Evolutionary conservation across 495 filamentous ascomycete genomes (phyloP).

Genomic region (Sphaerosporella brunnea): DNA sequence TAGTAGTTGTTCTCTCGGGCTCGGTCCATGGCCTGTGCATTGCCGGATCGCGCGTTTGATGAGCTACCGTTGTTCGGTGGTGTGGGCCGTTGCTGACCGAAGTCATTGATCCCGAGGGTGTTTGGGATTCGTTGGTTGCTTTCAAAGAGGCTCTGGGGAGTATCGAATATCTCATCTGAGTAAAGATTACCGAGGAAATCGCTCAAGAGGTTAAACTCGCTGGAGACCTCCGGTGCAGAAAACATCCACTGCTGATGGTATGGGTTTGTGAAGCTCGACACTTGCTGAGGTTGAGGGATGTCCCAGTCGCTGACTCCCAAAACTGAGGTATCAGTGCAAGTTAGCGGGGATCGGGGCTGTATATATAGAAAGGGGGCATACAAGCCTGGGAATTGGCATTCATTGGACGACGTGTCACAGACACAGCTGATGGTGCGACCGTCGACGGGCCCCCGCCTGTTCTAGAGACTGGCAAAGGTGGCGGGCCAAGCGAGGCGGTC

Average conservation of each 20-base stretch:
- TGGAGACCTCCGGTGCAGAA: constrained; percentile 78
- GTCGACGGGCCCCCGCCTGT: constrained; percentile 22
- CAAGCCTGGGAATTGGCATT: constrained; percentile 50
- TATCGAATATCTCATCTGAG: constrained; percentile 15
- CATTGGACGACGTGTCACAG: constrained; percentile 27
- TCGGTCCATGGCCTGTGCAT: constrained; percentile 49
- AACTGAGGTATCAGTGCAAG: constrained; percentile 28
- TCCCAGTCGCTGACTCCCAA: constrained; percentile 51
- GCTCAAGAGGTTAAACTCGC: constrained; percentile 89
- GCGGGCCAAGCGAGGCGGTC: constrained; percentile 23
- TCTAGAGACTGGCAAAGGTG: constrained; percentile 24
- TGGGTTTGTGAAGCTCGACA: constrained; percentile 24
- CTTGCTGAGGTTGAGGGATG: constrained; percentile 27
- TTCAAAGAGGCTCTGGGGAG: neutral
- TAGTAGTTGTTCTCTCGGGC: constrained; percentile 75
- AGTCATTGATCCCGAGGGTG: constrained; percentile 5
- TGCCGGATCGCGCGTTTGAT: constrained; percentile 40
- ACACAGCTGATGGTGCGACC: constrained; percentile 29
- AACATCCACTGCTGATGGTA: constrained; percentile 93
- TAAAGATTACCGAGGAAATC: constrained; percentile 75
- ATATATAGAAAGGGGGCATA: constrained; percentile 34
- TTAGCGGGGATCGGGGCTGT: neutral
- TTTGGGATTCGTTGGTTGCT: neutral
- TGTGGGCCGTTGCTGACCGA: constrained; percentile 11
- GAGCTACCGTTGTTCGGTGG: constrained; percentile 9